Conservation (phyloP, 768 basidiomycete species). For the Saitozyma podzolica region DNA sequence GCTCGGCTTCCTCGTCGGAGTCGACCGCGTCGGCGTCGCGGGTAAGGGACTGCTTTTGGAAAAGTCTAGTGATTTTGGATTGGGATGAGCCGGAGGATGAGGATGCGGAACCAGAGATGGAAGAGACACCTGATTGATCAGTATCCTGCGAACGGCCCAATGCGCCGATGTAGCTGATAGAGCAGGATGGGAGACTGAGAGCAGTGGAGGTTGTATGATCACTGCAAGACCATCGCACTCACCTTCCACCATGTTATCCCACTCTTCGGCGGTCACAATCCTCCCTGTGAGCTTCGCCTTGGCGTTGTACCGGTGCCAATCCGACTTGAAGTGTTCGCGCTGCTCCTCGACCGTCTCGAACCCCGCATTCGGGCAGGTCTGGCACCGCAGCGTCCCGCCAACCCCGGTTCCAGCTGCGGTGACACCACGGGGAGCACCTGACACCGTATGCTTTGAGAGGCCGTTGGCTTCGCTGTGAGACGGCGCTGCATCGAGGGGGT, state of each 20-base stretch:
- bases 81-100: slow-evolving; percentile 54
- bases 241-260: slow-evolving; percentile 80
- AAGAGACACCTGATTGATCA: slow-evolving; percentile 53
- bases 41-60: slow-evolving; percentile 62
- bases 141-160: slow-evolving; percentile 3
- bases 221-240: slow-evolving; percentile 28
- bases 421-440: neutral
- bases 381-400: slow-evolving; percentile 36
- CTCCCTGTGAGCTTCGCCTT: slow-evolving; percentile 64
- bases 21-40: slow-evolving; percentile 43
- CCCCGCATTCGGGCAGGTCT: slow-evolving; percentile 56
- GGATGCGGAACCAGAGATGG: slow-evolving; percentile 74
- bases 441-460: neutral
- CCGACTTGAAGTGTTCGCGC: slow-evolving; percentile 80
- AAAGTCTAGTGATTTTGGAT: slow-evolving; percentile 65
- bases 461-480: slow-evolving; percentile 33
- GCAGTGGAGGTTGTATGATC: too few relatives aligned
- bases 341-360: slow-evolving; percentile 81
- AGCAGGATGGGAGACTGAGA: neutral
- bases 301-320: slow-evolving; percentile 98
- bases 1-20: slow-evolving; percentile 46
- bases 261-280: slow-evolving; percentile 70
- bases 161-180: slow-evolving; percentile 1
- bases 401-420: neutral
- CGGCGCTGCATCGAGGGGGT: slow-evolving; percentile 19